phyloP scores from a whole-genome alignment of 2,329 filamentous ascomycete genomes.

The Colletotrichum godetiae region DNA sequence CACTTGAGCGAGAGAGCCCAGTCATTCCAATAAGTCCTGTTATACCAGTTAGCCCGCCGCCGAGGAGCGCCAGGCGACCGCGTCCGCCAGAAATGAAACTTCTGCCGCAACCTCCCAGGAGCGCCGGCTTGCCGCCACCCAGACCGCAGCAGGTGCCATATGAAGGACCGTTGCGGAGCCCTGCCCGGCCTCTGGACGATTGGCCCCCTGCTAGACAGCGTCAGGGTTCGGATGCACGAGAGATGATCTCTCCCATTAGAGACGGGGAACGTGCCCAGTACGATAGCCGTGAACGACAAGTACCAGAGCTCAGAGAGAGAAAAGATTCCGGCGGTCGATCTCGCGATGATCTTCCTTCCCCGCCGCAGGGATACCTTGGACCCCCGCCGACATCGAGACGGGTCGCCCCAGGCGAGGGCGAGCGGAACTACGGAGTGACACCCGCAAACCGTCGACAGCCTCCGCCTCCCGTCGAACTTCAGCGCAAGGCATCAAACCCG shows the following conservation, averaged over 20 bases:
- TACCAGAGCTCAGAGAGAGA: neutral
- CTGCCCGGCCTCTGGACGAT: conserved; percentile 9
- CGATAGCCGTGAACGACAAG: neutral
- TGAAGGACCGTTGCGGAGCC: conserved; percentile 19
- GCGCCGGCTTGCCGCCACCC: conserved; percentile 5
- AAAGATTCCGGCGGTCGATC: neutral
- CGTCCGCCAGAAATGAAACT: conserved; percentile 25
- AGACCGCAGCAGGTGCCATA: conserved; percentile 23
- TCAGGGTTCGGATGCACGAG: conserved; percentile 1
- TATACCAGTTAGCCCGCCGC: conserved; percentile 18
- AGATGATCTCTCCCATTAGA: neutral
- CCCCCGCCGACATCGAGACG: conserved; percentile 16
- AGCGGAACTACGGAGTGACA: conserved; percentile 34
- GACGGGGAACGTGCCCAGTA: neutral
- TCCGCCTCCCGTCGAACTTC: conserved; percentile 27
- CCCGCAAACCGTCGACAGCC: conserved; percentile 32
- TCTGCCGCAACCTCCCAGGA: neutral
- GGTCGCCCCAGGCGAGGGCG: conserved; percentile 27
- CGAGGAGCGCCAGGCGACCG: conserved; percentile 33
- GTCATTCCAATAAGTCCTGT: neutral
- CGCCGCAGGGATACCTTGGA: conserved; percentile 23
- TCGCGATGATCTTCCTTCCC: conserved; percentile 1
- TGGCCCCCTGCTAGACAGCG: conserved; percentile 4
- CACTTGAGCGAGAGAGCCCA: neutral
- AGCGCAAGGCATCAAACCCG: conserved; percentile 30